A percentile compares a stretch with the other conserved stretches of the same genome.
These are phyloP conservation scores for Talaromyces sp. DNA, from an alignment of 2,329 filamentous ascomycete genomes.

Conservation along the genomic window DNA sequence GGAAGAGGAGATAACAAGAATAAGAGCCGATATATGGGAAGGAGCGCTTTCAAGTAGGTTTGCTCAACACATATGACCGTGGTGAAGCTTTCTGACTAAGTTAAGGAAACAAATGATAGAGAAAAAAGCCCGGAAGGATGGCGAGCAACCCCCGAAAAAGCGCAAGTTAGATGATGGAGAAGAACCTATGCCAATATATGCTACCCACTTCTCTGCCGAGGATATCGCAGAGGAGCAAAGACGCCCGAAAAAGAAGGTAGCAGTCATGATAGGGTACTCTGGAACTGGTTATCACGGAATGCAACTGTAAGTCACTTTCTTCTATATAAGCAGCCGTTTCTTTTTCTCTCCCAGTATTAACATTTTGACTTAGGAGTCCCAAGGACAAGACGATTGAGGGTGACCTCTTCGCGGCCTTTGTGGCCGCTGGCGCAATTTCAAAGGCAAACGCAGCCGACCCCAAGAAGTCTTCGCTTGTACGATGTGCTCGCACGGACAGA, in stretches of 20 bases:
- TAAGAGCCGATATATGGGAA: slow-evolving; percentile 64
- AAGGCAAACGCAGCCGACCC: slow-evolving; percentile 96
- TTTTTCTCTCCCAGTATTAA: neutral
- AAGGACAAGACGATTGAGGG: slow-evolving; percentile 91
- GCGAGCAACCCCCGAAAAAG: slow-evolving; percentile 51
- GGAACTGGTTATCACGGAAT: slow-evolving; percentile 96
- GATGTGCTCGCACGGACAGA: slow-evolving; percentile 94
- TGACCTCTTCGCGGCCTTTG: slow-evolving; percentile 87
- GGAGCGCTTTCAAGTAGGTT: slow-evolving; percentile 60
- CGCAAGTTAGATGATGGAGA: slow-evolving; percentile 47
- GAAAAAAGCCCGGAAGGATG: slow-evolving; percentile 48
- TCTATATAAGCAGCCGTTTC: neutral
- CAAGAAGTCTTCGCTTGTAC: slow-evolving; percentile 89
- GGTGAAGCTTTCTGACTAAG: slow-evolving; percentile 43
- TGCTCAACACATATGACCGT: neutral
- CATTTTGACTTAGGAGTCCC: slow-evolving; percentile 33
- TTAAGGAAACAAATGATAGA: slow-evolving; percentile 47
- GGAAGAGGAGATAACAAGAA: slow-evolving; percentile 35
- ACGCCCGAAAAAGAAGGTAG: slow-evolving; percentile 91
- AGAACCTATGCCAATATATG: slow-evolving; percentile 46
- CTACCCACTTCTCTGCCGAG: slow-evolving; percentile 61
- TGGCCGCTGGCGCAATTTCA: slow-evolving; percentile 85
- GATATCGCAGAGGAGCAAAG: slow-evolving; percentile 85
- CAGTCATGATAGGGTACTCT: slow-evolving; percentile 90
- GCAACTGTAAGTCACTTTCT: slow-evolving; percentile 59